Evolutionary conservation across 2,329 filamentous ascomycete genomes (phyloP).

Genomic region (Coniella lustricola): DNA sequence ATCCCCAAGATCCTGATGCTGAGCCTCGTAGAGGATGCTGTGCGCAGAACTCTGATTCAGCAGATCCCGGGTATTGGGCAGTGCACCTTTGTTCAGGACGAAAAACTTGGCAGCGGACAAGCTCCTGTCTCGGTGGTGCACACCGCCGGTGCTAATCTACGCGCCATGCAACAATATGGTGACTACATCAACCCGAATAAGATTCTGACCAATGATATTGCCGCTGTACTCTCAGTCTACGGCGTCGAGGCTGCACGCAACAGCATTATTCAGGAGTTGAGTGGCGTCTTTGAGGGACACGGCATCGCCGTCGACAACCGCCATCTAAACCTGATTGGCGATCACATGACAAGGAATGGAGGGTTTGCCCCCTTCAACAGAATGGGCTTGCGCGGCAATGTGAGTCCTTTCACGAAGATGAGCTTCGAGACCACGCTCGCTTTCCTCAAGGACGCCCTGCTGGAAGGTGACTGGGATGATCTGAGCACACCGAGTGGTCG

Average conservation of each 20-base stretch:
- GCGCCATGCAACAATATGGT: conserved; percentile 82
- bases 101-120: conserved; percentile 46
- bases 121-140: conserved; percentile 58
- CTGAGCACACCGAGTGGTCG: conserved; percentile 77
- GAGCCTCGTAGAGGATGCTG: conserved; percentile 76
- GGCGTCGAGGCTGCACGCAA: conserved; percentile 88
- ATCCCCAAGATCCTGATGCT: conserved; percentile 92
- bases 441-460: conserved; percentile 85
- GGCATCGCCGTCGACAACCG: conserved; percentile 87
- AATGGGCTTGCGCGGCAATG: conserved; percentile 76
- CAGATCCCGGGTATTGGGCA: conserved; percentile 70
- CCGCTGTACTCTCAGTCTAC: conserved; percentile 74
- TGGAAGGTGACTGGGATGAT: conserved; percentile 87
- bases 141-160: conserved; percentile 79
- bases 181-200: conserved; percentile 80
- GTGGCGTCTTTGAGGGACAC: conserved; percentile 80
- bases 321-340: conserved; percentile 90
- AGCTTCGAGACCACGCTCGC: conserved; percentile 96
- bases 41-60: conserved; percentile 75
- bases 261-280: conserved; percentile 81
- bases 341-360: conserved; percentile 94
- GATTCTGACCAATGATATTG: conserved; percentile 89
- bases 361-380: conserved; percentile 89
- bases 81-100: conserved; percentile 60
- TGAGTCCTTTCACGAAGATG: conserved; percentile 96